These are phyloP conservation scores for Allodekkera sacchari DNA, from an alignment of 805 yeast species.

Conservation along the genomic window DNA sequence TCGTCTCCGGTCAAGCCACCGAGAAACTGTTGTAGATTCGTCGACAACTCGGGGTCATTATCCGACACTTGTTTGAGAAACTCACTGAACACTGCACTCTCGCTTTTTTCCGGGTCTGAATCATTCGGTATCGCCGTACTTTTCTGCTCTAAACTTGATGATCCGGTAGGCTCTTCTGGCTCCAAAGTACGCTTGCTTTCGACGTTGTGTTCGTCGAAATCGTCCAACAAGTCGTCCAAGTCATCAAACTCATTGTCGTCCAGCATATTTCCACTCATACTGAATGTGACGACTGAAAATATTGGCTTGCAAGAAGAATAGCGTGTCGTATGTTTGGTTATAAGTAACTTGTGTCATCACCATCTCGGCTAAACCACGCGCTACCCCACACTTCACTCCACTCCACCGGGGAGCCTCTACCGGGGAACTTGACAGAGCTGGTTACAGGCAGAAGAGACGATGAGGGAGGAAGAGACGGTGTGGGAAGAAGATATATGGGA, in stretches of 20 bases:
- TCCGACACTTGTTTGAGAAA: slow-evolving; percentile 7
- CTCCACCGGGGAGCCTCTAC: too few relatives aligned
- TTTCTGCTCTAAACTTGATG: neutral
- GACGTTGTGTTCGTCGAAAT: slow-evolving; percentile 47
- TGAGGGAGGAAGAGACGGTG: too few relatives aligned
- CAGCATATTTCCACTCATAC: too few relatives aligned
- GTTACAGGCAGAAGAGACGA: too few relatives aligned
- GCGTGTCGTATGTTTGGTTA: too few relatives aligned
- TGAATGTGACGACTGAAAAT: too few relatives aligned
- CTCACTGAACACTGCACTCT: slow-evolving; percentile 10
- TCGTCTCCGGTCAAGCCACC: slow-evolving; percentile 21
- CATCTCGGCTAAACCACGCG: too few relatives aligned
- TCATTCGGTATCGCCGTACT: neutral
- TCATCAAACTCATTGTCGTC: slow-evolving; percentile 67
- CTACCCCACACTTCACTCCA: too few relatives aligned
- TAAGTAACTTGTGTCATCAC: too few relatives aligned
- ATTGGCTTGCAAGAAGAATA: too few relatives aligned
- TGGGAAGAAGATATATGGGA: too few relatives aligned
- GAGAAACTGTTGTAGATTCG: slow-evolving; percentile 15
- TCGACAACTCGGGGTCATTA: slow-evolving; percentile 21
- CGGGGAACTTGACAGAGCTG: too few relatives aligned
- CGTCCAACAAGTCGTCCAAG: slow-evolving; percentile 78
- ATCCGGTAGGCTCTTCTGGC: neutral
- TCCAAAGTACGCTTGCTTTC: neutral
- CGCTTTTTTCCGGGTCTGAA: slow-evolving; percentile 3